Percentiles rank a stretch among this genome's conserved stretches.
These are phyloP conservation scores for Pyrenula massariospora DNA, from an alignment of 495 filamentous ascomycete genomes.

Conservation along the genomic window DNA sequence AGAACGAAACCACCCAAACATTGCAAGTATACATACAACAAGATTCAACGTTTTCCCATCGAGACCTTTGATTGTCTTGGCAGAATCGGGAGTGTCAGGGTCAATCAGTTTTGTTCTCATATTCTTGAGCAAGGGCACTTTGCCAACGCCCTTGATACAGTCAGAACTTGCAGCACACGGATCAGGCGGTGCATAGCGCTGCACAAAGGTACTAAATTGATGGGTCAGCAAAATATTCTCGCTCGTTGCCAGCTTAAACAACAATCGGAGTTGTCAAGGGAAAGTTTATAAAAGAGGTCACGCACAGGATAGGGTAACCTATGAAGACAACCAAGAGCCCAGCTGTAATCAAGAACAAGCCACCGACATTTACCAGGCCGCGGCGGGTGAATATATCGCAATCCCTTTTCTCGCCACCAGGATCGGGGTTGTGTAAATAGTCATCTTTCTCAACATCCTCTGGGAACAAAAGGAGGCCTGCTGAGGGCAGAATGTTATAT, in stretches of 20 bases:
- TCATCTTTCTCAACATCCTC: constrained; percentile 74
- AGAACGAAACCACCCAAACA: constrained; percentile 1
- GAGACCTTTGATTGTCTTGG: constrained; percentile 39
- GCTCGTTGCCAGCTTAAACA: too few species aligned
- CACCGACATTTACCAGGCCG: constrained; percentile 58
- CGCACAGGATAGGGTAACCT: constrained; percentile 64
- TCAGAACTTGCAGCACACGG: constrained; percentile 29
- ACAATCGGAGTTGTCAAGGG: neutral
- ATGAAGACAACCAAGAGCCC: constrained; percentile 61
- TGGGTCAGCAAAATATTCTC: constrained; percentile 9
- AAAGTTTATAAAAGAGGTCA: constrained; percentile 2
- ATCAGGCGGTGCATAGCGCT: constrained; percentile 13
- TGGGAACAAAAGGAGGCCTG: constrained; percentile 58
- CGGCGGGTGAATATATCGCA: constrained; percentile 59
- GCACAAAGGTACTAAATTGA: constrained; percentile 43
- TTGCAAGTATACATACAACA: constrained; percentile 35
- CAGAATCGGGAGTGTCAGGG: constrained; percentile 55
- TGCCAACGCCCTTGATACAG: constrained; percentile 45
- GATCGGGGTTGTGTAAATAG: constrained; percentile 61
- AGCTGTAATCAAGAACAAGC: constrained; percentile 45
- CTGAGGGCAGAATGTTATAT: constrained; percentile 64
- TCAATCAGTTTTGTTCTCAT: constrained; percentile 52
- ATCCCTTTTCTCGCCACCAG: constrained; percentile 48
- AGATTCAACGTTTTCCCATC: constrained; percentile 53
- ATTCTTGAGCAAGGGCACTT: constrained; percentile 46